These are phyloP conservation scores for Serpula lacrymans DNA, from an alignment of 768 basidiomycete genomes.

Conservation along the genomic window DNA sequence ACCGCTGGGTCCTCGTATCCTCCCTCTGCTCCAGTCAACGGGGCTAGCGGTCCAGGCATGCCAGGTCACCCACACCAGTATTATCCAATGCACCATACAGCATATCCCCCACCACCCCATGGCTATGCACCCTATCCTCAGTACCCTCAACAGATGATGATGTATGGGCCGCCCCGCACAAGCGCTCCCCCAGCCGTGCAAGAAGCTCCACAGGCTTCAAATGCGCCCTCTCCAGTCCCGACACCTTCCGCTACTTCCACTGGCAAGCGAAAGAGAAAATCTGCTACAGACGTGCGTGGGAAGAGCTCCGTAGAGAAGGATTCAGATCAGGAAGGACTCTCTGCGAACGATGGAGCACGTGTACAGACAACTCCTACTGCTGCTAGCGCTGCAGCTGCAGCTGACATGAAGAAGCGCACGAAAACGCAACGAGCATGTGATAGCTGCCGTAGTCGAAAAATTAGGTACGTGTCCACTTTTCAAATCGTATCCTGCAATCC, in stretches of 20 bases:
- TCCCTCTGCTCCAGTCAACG: slow-evolving; percentile 32
- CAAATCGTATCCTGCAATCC: not conserved
- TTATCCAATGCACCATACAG: slow-evolving; percentile 55
- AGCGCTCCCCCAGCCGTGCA: slow-evolving; percentile 35
- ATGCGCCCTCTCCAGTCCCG: slow-evolving; percentile 30
- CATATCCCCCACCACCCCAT: slow-evolving; percentile 43
- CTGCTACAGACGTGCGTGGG: slow-evolving; percentile 28
- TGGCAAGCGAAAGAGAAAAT: slow-evolving; percentile 66
- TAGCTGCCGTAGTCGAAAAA: slow-evolving; percentile 87
- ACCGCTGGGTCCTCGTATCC: slow-evolving; percentile 36
- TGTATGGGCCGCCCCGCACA: slow-evolving; percentile 50
- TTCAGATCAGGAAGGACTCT: slow-evolving; percentile 61
- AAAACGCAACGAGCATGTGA: slow-evolving; percentile 94
- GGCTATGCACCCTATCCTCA: slow-evolving; percentile 57
- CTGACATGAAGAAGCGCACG: slow-evolving; percentile 81
- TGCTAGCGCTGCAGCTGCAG: slow-evolving; percentile 22
- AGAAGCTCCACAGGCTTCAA: slow-evolving; percentile 28
- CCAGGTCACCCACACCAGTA: slow-evolving; percentile 43
- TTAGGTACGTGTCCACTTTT: slow-evolving; percentile 45
- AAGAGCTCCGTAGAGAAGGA: slow-evolving; percentile 43
- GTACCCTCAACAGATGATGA: slow-evolving; percentile 58
- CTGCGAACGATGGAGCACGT: slow-evolving; percentile 42
- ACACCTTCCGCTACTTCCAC: slow-evolving; percentile 27
- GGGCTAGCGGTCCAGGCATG: slow-evolving; percentile 36
- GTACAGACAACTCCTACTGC: slow-evolving; percentile 29